Evolutionary conservation across 805 yeast species (phyloP).

Genomic region (Candida vaughaniae): DNA sequence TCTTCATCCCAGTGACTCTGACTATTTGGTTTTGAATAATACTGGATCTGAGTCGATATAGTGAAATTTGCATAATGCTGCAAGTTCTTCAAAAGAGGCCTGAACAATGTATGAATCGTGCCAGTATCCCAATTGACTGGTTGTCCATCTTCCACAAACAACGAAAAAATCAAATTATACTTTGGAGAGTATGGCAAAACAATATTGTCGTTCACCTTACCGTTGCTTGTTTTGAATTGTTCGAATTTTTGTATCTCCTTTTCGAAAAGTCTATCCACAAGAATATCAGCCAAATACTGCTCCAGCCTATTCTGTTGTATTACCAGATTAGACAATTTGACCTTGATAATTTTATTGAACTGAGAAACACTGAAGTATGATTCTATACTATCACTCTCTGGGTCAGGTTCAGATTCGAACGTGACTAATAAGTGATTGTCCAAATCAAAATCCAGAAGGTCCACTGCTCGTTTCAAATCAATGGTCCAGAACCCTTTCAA

Average conservation of each 20-base stretch:
- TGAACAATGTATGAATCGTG: constrained; percentile 48
- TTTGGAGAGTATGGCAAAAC: constrained; percentile 60
- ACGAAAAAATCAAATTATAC: constrained; percentile 73
- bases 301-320: constrained; percentile 27
- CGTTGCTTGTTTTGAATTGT: background rate
- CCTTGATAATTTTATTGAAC: constrained; percentile 27
- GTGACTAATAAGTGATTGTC: constrained; percentile 38
- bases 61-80: constrained; percentile 65
- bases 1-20: constrained; percentile 16
- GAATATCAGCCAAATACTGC: constrained; percentile 32
- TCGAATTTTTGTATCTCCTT: constrained; percentile 34
- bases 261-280: constrained; percentile 39
- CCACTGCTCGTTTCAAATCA: constrained; percentile 18
- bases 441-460: constrained; percentile 14
- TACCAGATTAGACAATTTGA: constrained; percentile 27
- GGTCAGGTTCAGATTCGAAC: constrained; percentile 18
- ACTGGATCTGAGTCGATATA: constrained; percentile 75
- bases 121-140: constrained; percentile 76
- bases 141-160: constrained; percentile 67
- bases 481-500: constrained; percentile 31
- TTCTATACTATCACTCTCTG: constrained; percentile 5
- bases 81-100: constrained; percentile 55
- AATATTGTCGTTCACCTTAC: constrained; percentile 23
- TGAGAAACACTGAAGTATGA: constrained; percentile 32
- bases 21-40: constrained; percentile 51